Evolutionary conservation across 257 asterid genomes (phyloP).

Genomic region (Ehretia macrophylla): DNA sequence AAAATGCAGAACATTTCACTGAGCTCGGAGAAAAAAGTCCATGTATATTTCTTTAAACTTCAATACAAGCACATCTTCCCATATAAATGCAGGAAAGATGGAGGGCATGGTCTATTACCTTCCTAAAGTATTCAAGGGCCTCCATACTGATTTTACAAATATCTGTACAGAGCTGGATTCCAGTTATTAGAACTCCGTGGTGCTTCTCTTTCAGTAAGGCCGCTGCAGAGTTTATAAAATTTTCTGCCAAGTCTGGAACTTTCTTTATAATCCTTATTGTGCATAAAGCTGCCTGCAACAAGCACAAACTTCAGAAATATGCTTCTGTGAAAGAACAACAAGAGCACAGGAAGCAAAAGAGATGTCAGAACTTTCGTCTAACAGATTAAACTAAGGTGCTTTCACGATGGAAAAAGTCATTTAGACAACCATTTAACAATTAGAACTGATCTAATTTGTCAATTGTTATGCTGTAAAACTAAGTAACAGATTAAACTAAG

Average conservation of each 20-base stretch:
- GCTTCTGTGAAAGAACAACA: neutral
- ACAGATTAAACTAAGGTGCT: too few species aligned
- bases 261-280: slow-evolving; percentile 87
- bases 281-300: slow-evolving; percentile 88
- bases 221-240: slow-evolving; percentile 75
- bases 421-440: too few species aligned
- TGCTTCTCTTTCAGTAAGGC: slow-evolving; percentile 90
- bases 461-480: too few species aligned
- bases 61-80: too few species aligned
- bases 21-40: neutral
- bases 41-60: neutral
- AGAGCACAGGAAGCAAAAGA: slow-evolving; percentile 1
- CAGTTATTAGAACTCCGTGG: slow-evolving; percentile 92
- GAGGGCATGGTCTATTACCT: slow-evolving; percentile 39
- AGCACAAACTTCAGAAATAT: slow-evolving; percentile 16
- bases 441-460: too few species aligned
- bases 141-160: slow-evolving; percentile 80
- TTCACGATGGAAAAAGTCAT: too few species aligned
- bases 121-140: slow-evolving; percentile 83
- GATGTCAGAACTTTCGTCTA: neutral
- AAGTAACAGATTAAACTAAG: too few species aligned
- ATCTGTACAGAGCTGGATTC: slow-evolving; percentile 86
- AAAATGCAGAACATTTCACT: neutral
- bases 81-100: slow-evolving; percentile 8
- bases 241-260: slow-evolving; percentile 97